Evolutionary conservation across 345 rosid species (phyloP), one percentile per base, ranked within the genome.

Genomic region (Eucalyptus caleyi): DNA sequence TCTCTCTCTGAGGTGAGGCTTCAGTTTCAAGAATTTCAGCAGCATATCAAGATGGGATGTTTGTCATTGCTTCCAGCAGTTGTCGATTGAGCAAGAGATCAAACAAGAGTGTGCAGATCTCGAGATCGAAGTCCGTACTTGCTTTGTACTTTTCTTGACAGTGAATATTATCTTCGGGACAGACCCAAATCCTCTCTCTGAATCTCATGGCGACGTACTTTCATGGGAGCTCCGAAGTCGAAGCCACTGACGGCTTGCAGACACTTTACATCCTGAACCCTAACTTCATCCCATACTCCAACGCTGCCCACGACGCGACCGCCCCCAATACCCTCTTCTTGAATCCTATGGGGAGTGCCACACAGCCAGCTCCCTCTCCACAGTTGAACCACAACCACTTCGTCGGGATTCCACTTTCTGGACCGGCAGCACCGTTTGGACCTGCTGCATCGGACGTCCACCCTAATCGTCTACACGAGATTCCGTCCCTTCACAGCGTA

Each of bases 201-300:
- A 72, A 72, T 77, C 85, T 88, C 85, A 90, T 94, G 96, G 96
- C 94, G 67, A 89, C 94, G 89, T 94, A 92, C 92, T 94, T 93
- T 91, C 95, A 93, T 87, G 90, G 92, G 56, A 88, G 94, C 86
- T 89, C 95, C 53, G 95, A 94, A 90, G 90, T 91, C 91, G 94
- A 94, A 91, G 90, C 91, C n/a, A 91, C 67, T 18, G 92, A 91
- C 81, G 95, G 91, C 91, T 90, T 93, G 88, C 96, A 93, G 88
- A 93, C 95, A 42, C 94, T 94, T 44, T 92, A 90, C 83, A 93
- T 94, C 62, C 90, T 93, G 92, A 94, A 94, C 90, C 94, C 96
- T 54, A 92, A 49, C 90, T 93, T 89, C 89, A 89, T 92, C 16
- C 93, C 94, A 7, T 93, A 91, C 89, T 87, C 95, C 81, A 92